Evolutionary conservation across 2,329 filamentous ascomycete species (phyloP), one percentile per base, ranked within the genome.

Genomic region (Alternaria conjuncta): DNA sequence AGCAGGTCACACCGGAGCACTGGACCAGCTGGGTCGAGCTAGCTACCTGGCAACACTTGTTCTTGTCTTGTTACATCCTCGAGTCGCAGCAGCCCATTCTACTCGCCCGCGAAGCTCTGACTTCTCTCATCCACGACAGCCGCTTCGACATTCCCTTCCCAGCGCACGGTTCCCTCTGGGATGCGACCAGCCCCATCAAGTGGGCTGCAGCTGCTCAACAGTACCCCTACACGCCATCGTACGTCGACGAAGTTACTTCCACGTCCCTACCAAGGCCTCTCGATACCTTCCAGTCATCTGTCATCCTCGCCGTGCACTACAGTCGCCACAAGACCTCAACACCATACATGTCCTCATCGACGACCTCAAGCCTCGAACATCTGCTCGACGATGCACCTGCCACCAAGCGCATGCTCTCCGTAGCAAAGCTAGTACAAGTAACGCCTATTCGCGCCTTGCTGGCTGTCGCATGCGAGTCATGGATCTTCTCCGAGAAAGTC

Each of bases 401-500:
- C 13, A 78, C 69, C 8, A 71, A 67, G 44, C 71, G 75, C 41
- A 71, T 70, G 46, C 77, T 81, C 21, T 74, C 79, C 18, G 78
- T 78, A 3, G 70, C 77, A 15, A 79, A 80, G 60, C 75, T 83
- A 1, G 72, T 79, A 18, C 78, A 77, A 45, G 65, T 78, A 9
- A 78, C 76, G 5, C 82, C 82, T 1, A 66, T 83, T 6, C 80
- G 80, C 20, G 77, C 81, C 2, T 70, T 84, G 5, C 70, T 84
- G 13, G 82, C 82, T 28, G 77, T 83, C 0, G 77, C 80, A 5
- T 82, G 82, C 36, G 81, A 84, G 55, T 78, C 80, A 15, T 84
- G 82, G 82, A 75, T 83, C 9, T 70, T 84, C n/a, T 79, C 75
- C 1, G 80, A 82, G 61, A 83, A 83, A 54, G 69, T 83, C 3